Evolutionary conservation across 305 asterid species (phyloP), one percentile per base, ranked within the genome.

Genomic region (Lippia alba): DNA sequence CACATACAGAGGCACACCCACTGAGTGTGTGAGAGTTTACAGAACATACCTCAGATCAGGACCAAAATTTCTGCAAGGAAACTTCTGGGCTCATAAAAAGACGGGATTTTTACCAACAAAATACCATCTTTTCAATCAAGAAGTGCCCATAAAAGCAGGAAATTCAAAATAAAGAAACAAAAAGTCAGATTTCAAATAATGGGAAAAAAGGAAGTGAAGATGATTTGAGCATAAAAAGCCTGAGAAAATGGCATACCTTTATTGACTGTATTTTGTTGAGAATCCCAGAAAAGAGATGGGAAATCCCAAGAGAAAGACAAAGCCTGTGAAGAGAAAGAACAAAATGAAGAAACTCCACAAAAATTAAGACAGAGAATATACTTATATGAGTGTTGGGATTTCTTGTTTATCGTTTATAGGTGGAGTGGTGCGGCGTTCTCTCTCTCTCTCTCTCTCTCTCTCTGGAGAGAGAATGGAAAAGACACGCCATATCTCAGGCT

Each of bases 1-100:
- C 51, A 57, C 63, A 39, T 53, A 67, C 8, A 34, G 2, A 34
- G 3, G 36, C 49, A 24, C 58, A 61, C 72, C 63, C 32, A 48
- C 6, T 40, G 61, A 32, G 59, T 16, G 68, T 49, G 46, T 12
- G 64, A 33, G 30, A 20, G 18, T 1, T 46, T 8, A 18, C 33
- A 40, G 34, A 7, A 58, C 74, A 51, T 59, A 80, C 81, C 81
- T 80, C 51, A 72, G 81, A 80, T 80, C 81, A 76, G 69, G 53
- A 70, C 70, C 73, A 54, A 54, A 36, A 61, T n/a, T 54, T 60
- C 46, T 12, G 67, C 15, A 57, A 56, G 50, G 4, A 40, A 51
- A 15, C 20, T 72, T 41, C 50, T 19, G 55, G 71, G 58, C 24
- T 44, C 39, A 60, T 18, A 60, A 44, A 58, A 66, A 71, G 53